Base-by-base conservation (phyloP, 2,329 filamentous ascomycete genomes). In the Phyllosticta paracitricarpa region DNA sequence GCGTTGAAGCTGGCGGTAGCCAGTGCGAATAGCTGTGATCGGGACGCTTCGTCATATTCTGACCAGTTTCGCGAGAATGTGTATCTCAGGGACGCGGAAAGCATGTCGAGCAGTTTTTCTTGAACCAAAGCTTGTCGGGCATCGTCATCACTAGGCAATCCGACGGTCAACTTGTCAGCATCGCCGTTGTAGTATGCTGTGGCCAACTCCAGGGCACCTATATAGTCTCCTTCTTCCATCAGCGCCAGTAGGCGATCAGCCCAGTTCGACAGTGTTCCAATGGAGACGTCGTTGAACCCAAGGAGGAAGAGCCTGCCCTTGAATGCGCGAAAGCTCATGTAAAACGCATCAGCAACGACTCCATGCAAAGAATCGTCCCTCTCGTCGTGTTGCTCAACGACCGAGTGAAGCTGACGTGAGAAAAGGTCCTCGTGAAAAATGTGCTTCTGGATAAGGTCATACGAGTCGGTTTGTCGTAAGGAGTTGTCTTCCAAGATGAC, bases 211-310 rank as follows among this genome's bases (percentile, higher is more conserved):
- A 99, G 96, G 1, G 94, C 92, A 12, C 86, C 89, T 65, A 99
- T 89, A 69, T 96, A 96, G 73, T 97, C 91, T n/a, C 94, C 94
- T 61, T 91, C 85, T 72, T 97, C 92, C 89, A 99, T 97, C 67
- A 97, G 80, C 0, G 93, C 92, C 66, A 97, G 86, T 19, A 99
- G 79, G 51, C 94, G 83, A 73, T 99, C 94, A 2, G 94, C 93
- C 94, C 94, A 99, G 67, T 99, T 99, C 0, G 94, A 97, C 35
- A 99, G 76, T 4, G 89, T 89, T 1, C 94, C 94, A 56, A 97
- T 89, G 0, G 91, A 90, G 51, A 97, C 79, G 70, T 97, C 93
- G 69, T 93, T 94, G 76, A 93, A 92, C n/a, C 94, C 92, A 8
- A 99, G 80, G 3, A 97, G 77, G 70, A 99, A 99, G 40, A 97